Evolutionary conservation across 768 basidiomycete genomes (phyloP).

Genomic region (Hericium alpestre): DNA sequence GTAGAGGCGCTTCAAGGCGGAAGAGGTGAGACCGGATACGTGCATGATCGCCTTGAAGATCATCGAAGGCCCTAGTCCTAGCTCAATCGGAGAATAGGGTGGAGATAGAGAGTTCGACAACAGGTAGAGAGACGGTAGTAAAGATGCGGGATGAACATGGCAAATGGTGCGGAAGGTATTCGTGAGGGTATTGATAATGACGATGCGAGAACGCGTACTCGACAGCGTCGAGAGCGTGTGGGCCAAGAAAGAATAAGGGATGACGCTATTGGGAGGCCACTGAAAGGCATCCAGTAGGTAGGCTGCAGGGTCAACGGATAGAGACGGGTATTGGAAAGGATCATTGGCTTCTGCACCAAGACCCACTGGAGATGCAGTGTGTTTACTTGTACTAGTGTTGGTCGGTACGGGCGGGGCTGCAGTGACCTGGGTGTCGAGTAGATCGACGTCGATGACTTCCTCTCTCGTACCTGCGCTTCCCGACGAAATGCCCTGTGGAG

Average conservation of each 20-base stretch:
- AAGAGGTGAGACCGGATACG: constrained; percentile 52
- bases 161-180: constrained; percentile 68
- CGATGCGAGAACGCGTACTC: constrained; percentile 60
- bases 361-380: too few relatives aligned
- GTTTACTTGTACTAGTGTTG: too few relatives aligned
- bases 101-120: constrained; percentile 74
- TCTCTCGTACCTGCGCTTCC: not conserved
- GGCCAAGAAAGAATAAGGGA: constrained; percentile 65
- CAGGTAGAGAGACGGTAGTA: constrained; percentile 71
- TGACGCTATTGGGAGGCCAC: constrained; percentile 28
- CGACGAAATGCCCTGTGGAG: not conserved
- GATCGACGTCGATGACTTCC: constrained; percentile 26
- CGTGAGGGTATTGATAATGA: constrained; percentile 56
- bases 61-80: constrained; percentile 58
- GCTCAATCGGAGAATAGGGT: constrained; percentile 60
- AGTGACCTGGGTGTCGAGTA: constrained; percentile 13
- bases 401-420: not conserved
- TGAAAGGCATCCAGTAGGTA: constrained; percentile 35
- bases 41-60: constrained; percentile 64
- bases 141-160: constrained; percentile 51
- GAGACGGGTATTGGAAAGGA: constrained; percentile 16
- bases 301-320: constrained; percentile 39
- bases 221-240: constrained; percentile 52
- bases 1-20: constrained; percentile 54
- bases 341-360: not conserved